Base-by-base conservation (phyloP, 306 rosid species). In the Mucuna pruriens region DNA sequence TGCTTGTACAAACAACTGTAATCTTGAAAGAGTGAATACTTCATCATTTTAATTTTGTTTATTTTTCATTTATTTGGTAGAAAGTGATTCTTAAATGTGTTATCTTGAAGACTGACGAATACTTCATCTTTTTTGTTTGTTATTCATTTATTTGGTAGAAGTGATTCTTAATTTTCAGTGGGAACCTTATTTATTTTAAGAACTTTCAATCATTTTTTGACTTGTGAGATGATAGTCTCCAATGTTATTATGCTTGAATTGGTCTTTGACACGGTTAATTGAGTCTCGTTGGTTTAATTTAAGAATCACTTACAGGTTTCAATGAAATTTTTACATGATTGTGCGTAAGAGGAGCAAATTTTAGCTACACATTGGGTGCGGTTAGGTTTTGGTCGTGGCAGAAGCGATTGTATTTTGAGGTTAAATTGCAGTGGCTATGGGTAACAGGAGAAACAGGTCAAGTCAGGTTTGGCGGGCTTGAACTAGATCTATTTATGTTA, bases 51-150 rank as follows among this genome's bases (percentile, higher is more conserved):
- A 9, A 19, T 63, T 26, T 33, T 20, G 6, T 20, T 67, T 23
- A 74, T 36, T 40, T 4, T 62, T 31, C 58, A 4, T 12, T 73
- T 57, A 55, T 44, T 78, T 71, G 67, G 22, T 61, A 58, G 36
- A 25, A 57, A 57, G 62, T 55, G n/a, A 9, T 58, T 58, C 33
- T 58, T 58, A 9, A 55, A 9, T 55, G 15, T 6, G 16, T 20
- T 8, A 22, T 20, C 62, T 55, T 55, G 31, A 55, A n/a, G 58
- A 51, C 25, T 51, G 10, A n/a, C n/a, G 9, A 51, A 51, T 51
- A 17, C 15, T 48, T 48, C 2, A 16, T 48, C 9, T 51, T 51
- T 13, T 51, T n/a, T n/a, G 0, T 51, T 17, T 51, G 4, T 6
- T 51, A 17, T 51, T 51, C 10, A 51, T 51, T 51, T 54, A 19